These are phyloP conservation scores for Mycosphaerella sp. DNA, from an alignment of 2,329 filamentous ascomycete genomes.

Conservation along the genomic window DNA sequence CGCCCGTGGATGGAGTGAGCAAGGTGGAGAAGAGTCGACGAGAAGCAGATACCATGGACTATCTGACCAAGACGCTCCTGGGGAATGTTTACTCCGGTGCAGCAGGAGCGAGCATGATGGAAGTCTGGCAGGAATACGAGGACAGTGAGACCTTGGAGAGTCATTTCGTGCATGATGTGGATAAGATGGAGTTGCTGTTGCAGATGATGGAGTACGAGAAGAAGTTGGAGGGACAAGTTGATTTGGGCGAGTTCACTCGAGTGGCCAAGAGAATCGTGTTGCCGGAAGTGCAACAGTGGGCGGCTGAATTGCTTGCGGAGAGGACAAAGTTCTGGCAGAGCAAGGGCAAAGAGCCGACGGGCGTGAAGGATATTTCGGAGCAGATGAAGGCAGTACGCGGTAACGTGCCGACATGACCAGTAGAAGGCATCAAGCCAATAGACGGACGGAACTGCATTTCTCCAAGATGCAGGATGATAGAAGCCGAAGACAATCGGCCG, in stretches of 20 bases:
- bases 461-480: neutral
- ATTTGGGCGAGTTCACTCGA: slow-evolving; percentile 80
- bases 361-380: slow-evolving; percentile 22
- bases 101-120: slow-evolving; percentile 64
- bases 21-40: slow-evolving; percentile 86
- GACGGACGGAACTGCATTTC: neutral
- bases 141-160: slow-evolving; percentile 77
- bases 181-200: slow-evolving; percentile 90
- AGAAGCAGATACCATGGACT: slow-evolving; percentile 87
- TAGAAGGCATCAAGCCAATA: neutral
- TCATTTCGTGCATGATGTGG: slow-evolving; percentile 89
- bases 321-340: slow-evolving; percentile 64
- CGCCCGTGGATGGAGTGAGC: slow-evolving; percentile 75
- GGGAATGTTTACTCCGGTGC: slow-evolving; percentile 67
- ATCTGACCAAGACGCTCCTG: slow-evolving; percentile 67
- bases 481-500: neutral
- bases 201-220: slow-evolving; percentile 98
- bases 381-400: slow-evolving; percentile 20
- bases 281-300: slow-evolving; percentile 76
- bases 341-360: slow-evolving; percentile 27
- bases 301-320: slow-evolving; percentile 67
- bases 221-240: slow-evolving; percentile 55
- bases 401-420: neutral
- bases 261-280: slow-evolving; percentile 68
- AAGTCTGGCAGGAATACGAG: slow-evolving; percentile 94